Base-by-base conservation (phyloP, 192 early-diverging fungal species). In the Martensiomyces pterosporus region DNA sequence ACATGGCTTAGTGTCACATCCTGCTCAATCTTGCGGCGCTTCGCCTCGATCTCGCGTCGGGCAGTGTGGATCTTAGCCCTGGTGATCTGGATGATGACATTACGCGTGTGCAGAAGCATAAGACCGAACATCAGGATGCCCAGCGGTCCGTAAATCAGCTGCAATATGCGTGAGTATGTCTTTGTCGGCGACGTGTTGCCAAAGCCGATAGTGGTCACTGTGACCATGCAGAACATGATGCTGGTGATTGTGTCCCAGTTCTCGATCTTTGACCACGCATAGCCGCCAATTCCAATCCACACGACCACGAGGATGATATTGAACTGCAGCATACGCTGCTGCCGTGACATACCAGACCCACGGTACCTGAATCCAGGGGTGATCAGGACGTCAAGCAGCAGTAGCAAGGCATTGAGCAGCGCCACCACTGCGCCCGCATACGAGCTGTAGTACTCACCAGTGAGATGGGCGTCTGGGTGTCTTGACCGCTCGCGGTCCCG, bases 201-300 rank as follows among this genome's bases (percentile, higher is more conserved):
- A 41, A 67, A 75, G 4, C 71, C 71, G 14, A 75, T 75, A 4
- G 71, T 75, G 4, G 71, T 67, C 15, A 75, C 36, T 1, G 64
- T 75, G 40, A 75, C 50, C 64, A 75, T 67, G 44, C 71, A 75
- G 47, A 75, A 75, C 64, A 75, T 67, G 10, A 75, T 54, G 33
- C 51, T 52, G 5, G 58, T 56, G 34, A 67, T 46, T 1, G 60
- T 75, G 37, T 67, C 55, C 71, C 71, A 75, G 45, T 33, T 43
- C 41, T 75, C 71, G 34, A 75, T 66, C 40, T 64, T 75, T 6
- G 71, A 75, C 64, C 65, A 75, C 36, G 36, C 59, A 9, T 60
- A 66, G 53, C 71, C 71, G 48, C 71, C 70, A 25, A 74, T 75
- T 9, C 71, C 71, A 27, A 75, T 66, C 71, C 71, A 75, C 36